These are phyloP conservation scores for Talaromyces amestolkiae DNA, from an alignment of 2,329 filamentous ascomycete species.

Conservation along the genomic window DNA sequence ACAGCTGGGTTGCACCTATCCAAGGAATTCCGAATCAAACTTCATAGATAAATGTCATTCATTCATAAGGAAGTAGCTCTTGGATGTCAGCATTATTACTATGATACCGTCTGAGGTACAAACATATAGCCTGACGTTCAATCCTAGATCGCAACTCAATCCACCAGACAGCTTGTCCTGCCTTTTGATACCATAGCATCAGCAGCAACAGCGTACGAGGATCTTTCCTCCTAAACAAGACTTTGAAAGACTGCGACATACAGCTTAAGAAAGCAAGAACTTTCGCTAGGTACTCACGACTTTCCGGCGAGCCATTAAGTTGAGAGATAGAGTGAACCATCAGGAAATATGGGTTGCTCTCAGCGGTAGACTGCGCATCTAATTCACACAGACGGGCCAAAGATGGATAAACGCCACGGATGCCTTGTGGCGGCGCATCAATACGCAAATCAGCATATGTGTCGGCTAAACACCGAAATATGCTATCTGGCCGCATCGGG, in stretches of 20 bases:
- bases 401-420: constrained; percentile 23
- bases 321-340: constrained; percentile 39
- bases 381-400: constrained; percentile 29
- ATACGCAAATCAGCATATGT: constrained; percentile 39
- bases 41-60: neutral
- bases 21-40: neutral
- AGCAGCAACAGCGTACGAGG: constrained; percentile 42
- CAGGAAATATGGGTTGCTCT: constrained; percentile 40
- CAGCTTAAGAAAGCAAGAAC: constrained; percentile 35
- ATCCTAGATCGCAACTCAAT: constrained; percentile 43
- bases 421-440: constrained; percentile 30
- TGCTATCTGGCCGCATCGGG: constrained; percentile 48
- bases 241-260: constrained; percentile 37
- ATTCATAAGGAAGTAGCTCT: neutral
- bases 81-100: constrained; percentile 16
- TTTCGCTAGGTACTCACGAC: constrained; percentile 1
- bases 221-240: constrained; percentile 34
- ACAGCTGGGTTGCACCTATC: neutral
- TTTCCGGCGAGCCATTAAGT: constrained; percentile 31
- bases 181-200: constrained; percentile 47
- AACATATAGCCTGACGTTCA: constrained; percentile 44
- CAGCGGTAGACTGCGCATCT: constrained; percentile 31
- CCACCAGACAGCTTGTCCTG: constrained; percentile 45
- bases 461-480: constrained; percentile 40
- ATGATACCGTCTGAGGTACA: constrained; percentile 38